These are phyloP conservation scores for Boletus subcaerulescens DNA, from an alignment of 768 basidiomycete species.

Conservation along the genomic window DNA sequence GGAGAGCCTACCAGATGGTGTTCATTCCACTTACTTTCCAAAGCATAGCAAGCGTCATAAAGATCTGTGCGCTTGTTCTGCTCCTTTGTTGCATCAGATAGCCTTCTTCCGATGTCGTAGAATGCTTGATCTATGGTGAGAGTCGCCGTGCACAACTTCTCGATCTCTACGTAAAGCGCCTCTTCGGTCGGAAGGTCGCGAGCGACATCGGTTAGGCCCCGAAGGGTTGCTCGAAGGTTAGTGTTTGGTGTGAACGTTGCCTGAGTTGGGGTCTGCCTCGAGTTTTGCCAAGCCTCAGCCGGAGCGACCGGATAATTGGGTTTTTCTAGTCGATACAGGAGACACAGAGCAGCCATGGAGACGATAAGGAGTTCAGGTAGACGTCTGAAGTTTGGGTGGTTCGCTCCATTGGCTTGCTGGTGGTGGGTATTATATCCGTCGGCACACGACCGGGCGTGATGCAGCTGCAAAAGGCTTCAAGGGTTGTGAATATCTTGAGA, in stretches of 20 bases:
- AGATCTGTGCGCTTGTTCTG: constrained; percentile 10
- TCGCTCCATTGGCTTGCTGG: not conserved
- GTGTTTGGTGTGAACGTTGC: not conserved
- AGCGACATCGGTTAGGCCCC: not conserved
- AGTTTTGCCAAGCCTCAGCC: not conserved
- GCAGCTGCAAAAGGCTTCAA: not conserved
- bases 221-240: not conserved
- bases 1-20: constrained; percentile 6
- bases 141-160: constrained; percentile 11
- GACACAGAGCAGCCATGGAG: constrained; percentile 7
- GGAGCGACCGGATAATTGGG: not conserved
- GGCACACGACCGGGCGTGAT: not conserved
- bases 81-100: constrained; percentile 5
- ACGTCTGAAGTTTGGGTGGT: not conserved
- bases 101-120: constrained; percentile 7
- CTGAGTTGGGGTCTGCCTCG: not conserved
- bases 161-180: constrained; percentile 15
- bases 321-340: not conserved
- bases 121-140: constrained; percentile 19
- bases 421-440: constrained; percentile 9
- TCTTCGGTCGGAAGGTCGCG: constrained; percentile 12
- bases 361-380: too few species aligned
- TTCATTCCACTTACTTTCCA: constrained; percentile 17
- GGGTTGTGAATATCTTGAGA: constrained; percentile 5
- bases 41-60: constrained; percentile 6